Base-by-base conservation (phyloP, 305 asterid genomes). In the Plantago coronopus region DNA sequence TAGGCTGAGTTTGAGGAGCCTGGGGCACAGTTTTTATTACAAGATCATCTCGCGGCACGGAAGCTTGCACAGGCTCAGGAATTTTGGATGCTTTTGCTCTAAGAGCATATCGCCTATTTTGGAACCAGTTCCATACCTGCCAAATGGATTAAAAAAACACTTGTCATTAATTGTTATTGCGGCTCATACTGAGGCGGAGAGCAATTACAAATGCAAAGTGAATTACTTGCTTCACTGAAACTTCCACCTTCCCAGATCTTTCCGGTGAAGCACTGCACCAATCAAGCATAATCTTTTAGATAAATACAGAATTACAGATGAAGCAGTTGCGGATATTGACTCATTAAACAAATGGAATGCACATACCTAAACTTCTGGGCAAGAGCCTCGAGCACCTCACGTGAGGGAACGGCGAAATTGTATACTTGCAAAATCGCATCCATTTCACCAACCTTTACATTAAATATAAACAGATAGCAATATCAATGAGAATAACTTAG, bases 81-180 rank as follows among this genome's bases (percentile, higher is more conserved):
- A 69, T 54, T 69, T 75, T 86, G 19, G 90, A 64, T 12, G 94
- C 74, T 75, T 77, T 87, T 46, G 97, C 95, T 79, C 99, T 79
- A 62, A 89, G 68, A 50, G 99, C 99, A 81, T 89, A 93, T 67
- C 97, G 82, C 77, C 96, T 87, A 67, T 93, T 93, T 54, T 93
- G 99, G 76, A 89, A 89, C 98, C 99, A 93, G 73, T 87, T 93
- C 98, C 91, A 93, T 14, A 87, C 89, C 98, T 93, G 78, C 63
- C 51, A 64, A 54, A 61, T 48, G 57, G 46, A 45, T n/a, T n/a
- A n/a, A n/a, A 12, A 9, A 34, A 34, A 34, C 9, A 34, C 12
- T 34, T 34, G 40, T 34, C 40, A 44, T 44, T 34, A 58, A 69
- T 42, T 69, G 63, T 54, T n/a, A 25, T 61, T 3, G 18, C 23